These are phyloP conservation scores for Hypoxylon intermedium DNA, from an alignment of 495 filamentous ascomycete genomes.

Conservation along the genomic window DNA sequence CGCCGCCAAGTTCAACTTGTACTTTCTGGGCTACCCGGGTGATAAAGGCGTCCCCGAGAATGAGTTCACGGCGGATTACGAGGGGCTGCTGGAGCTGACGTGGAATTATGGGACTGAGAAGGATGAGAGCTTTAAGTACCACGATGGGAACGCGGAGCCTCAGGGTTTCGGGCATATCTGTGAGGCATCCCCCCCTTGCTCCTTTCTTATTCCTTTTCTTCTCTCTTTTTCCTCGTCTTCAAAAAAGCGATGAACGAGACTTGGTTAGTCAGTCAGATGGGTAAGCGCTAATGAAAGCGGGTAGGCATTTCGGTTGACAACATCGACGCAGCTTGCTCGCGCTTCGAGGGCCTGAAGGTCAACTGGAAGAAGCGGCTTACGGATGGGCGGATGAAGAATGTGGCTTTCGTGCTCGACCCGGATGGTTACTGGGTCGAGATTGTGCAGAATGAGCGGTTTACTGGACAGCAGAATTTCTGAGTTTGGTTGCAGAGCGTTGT, in stretches of 20 bases:
- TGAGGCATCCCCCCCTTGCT: constrained; percentile 47
- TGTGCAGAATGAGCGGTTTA: constrained; percentile 73
- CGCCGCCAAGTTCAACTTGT: constrained; percentile 81
- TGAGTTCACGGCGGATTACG: constrained; percentile 66
- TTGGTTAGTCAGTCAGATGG: background rate
- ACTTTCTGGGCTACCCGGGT: constrained; percentile 85
- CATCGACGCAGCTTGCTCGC: constrained; percentile 79
- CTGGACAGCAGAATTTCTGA: constrained; percentile 61
- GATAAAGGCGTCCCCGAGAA: constrained; percentile 55
- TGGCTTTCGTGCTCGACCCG: constrained; percentile 93
- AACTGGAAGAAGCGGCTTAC: constrained; percentile 95
- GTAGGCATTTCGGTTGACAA: constrained; percentile 86
- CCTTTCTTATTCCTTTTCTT: background rate
- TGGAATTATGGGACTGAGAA: constrained; percentile 99
- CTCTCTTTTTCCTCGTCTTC: background rate
- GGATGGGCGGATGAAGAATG: constrained; percentile 90
- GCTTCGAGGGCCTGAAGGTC: constrained; percentile 81
- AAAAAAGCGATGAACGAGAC: background rate
- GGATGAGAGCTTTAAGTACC: constrained; percentile 81
- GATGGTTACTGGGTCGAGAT: constrained; percentile 94
- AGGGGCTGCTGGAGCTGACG: constrained; percentile 88
- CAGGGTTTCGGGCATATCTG: constrained; percentile 95
- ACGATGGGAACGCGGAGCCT: constrained; percentile 88
- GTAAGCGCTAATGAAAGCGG: constrained; percentile 38
- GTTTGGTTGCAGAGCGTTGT: background rate